Evolutionary conservation across 208 protist genomes (phyloP).

Genomic region (Trypanosoma scelopori): DNA sequence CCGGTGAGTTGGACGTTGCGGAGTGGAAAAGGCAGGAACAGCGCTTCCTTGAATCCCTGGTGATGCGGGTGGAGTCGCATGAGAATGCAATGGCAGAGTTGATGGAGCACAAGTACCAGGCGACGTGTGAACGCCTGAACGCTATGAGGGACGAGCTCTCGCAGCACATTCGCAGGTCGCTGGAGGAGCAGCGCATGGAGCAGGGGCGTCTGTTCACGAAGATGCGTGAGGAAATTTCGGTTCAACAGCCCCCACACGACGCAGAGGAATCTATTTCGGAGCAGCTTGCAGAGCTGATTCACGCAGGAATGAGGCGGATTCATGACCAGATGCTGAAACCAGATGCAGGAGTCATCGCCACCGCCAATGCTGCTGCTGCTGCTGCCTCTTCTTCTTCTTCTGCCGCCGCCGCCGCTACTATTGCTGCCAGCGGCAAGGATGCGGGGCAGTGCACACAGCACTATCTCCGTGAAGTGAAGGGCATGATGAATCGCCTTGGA

Average conservation of each 20-base stretch:
- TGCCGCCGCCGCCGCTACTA: not conserved
- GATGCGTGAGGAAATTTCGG: slow-evolving; percentile 3
- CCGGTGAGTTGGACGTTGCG: slow-evolving; percentile 17
- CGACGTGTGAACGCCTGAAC: slow-evolving; percentile 39
- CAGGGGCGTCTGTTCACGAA: slow-evolving; percentile 1
- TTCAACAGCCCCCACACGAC: slow-evolving; percentile 12
- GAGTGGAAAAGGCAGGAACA: slow-evolving; percentile 32
- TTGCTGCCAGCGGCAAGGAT: not conserved
- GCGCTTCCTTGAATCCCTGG: slow-evolving; percentile 42
- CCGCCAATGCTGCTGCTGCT: not conserved
- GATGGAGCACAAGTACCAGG: slow-evolving; percentile 54
- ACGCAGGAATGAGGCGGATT: slow-evolving; percentile 55
- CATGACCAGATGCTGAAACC: slow-evolving; percentile 33
- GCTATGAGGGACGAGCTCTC: slow-evolving; percentile 50
- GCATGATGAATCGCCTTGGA: slow-evolving; percentile 15
- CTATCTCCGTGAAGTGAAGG: slow-evolving; percentile 29
- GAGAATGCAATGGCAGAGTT: slow-evolving; percentile 52
- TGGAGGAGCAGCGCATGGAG: slow-evolving; percentile 36
- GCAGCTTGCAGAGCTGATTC: slow-evolving; percentile 56
- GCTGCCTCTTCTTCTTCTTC: too few species aligned
- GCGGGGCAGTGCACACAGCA: not conserved
- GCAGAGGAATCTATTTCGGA: slow-evolving; percentile 34
- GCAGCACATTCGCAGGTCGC: slow-evolving; percentile 31
- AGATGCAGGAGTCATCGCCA: not conserved
- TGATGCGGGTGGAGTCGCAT: slow-evolving; percentile 47